phyloP scores from a whole-genome alignment of 345 rosid genomes.

The Eucalyptus curtisii region DNA sequence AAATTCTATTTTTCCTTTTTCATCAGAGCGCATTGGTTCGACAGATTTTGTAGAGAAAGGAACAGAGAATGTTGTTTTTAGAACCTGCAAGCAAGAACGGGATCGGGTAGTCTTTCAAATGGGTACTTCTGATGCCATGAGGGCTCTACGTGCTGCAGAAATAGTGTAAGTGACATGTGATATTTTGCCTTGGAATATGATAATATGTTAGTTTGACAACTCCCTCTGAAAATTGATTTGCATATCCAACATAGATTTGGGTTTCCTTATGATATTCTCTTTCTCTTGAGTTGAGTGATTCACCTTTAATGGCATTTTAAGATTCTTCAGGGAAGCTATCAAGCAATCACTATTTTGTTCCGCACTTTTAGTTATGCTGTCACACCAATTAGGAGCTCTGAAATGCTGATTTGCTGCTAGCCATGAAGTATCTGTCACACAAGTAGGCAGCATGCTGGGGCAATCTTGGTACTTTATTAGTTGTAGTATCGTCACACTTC shows the following conservation, averaged over 20 bases:
- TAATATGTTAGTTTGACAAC: neutral
- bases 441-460: neutral
- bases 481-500: neutral
- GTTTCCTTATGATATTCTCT: neutral
- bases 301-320: neutral
- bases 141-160: conserved; percentile 77
- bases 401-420: neutral
- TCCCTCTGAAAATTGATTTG: neutral
- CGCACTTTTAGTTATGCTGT: neutral
- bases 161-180: conserved; percentile 40
- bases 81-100: conserved; percentile 63
- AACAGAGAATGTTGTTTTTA: conserved; percentile 62
- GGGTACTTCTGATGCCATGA: conserved; percentile 93
- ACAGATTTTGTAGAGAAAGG: conserved; percentile 90
- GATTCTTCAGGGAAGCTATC: neutral
- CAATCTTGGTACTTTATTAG: neutral
- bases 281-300: neutral
- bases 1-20: neutral
- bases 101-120: conserved; percentile 67
- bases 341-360: neutral
- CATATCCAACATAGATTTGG: neutral
- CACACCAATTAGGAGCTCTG: neutral
- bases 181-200: neutral
- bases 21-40: conserved; percentile 39
- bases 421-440: neutral